Evolutionary conservation across 768 basidiomycete genomes (phyloP).

Genomic region (Tylopilus plumbeoviolaceoides): DNA sequence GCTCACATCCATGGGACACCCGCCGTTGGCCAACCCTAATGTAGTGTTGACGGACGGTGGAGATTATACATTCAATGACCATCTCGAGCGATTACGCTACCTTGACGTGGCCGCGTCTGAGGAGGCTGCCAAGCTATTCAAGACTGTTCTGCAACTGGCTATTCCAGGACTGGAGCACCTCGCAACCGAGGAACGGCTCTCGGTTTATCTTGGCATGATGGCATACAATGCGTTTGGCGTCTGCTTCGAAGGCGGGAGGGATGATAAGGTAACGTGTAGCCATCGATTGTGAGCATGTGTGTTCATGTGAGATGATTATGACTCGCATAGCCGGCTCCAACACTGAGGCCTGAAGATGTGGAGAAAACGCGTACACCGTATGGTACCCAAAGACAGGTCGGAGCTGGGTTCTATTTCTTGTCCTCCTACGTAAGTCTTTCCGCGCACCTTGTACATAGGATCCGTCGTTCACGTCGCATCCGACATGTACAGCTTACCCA

Average conservation of each 20-base stretch:
- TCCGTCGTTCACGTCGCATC: background rate
- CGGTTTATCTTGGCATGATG: constrained; percentile 63
- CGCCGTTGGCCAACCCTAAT: constrained; percentile 10
- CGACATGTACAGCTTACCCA: constrained; percentile 48
- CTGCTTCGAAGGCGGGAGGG: constrained; percentile 58
- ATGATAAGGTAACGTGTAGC: constrained; percentile 54
- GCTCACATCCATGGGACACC: constrained; percentile 25
- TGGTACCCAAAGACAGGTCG: constrained; percentile 73
- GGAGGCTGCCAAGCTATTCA: constrained; percentile 49
- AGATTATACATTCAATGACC: constrained; percentile 67
- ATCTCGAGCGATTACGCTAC: constrained; percentile 71
- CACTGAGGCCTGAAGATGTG: constrained; percentile 59
- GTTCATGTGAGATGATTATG: background rate
- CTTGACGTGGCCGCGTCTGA: constrained; percentile 49
- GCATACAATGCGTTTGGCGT: constrained; percentile 77
- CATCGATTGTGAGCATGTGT: background rate
- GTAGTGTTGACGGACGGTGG: constrained; percentile 37
- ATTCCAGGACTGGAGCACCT: constrained; percentile 73
- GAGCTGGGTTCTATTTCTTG: constrained; percentile 69
- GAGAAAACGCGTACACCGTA: constrained; percentile 75
- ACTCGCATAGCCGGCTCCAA: constrained; percentile 44
- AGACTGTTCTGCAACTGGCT: constrained; percentile 52
- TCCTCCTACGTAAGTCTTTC: constrained; percentile 59
- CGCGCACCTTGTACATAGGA: background rate
- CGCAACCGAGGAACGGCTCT: constrained; percentile 59